phyloP scores from a whole-genome alignment of 1,284 basidiomycete genomes.

The Cutaneotrichosporon daszewskae region DNA sequence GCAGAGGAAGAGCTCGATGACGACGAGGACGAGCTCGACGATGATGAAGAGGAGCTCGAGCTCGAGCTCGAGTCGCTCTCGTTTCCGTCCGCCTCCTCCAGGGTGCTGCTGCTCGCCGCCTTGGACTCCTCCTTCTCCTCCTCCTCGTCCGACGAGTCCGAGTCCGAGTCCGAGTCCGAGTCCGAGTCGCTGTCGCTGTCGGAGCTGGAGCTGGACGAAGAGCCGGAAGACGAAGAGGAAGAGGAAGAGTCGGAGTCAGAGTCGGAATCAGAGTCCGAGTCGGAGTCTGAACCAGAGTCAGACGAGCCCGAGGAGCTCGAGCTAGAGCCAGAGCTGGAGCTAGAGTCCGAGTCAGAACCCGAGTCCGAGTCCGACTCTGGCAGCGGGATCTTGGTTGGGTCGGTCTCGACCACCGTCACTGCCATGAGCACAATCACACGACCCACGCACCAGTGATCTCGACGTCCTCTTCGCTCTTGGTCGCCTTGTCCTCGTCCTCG shows the following conservation, averaged over 20 bases:
- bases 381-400: conserved; percentile 9
- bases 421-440: too few relatives aligned
- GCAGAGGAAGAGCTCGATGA: conserved; percentile 19
- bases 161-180: conserved; percentile 18
- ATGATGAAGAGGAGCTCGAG: conserved; percentile 22
- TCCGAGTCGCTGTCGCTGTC: conserved; percentile 1
- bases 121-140: conserved; percentile 1
- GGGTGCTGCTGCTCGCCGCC: conserved; percentile 6
- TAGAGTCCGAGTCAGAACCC: conserved; percentile 2
- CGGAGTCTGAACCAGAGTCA: conserved; percentile 14
- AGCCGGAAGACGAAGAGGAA: conserved; percentile 13
- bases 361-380: conserved; percentile 11
- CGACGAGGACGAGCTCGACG: conserved; percentile 11
- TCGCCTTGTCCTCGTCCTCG: conserved; percentile 14
- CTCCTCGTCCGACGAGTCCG: conserved; percentile 7
- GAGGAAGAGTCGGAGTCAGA: conserved; percentile 14
- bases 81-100: conserved; percentile 9
- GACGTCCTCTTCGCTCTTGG: conserved; percentile 12
- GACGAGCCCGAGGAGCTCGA: conserved; percentile 11
- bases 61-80: conserved; percentile 19
- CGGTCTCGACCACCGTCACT: conserved; percentile 1
- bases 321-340: conserved; percentile 4
- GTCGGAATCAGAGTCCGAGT: conserved; percentile 16
- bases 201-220: conserved; percentile 12
- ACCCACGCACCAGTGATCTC: too few relatives aligned